Base-by-base conservation (phyloP, 2,329 filamentous ascomycete genomes). In the Apiospora marii region DNA sequence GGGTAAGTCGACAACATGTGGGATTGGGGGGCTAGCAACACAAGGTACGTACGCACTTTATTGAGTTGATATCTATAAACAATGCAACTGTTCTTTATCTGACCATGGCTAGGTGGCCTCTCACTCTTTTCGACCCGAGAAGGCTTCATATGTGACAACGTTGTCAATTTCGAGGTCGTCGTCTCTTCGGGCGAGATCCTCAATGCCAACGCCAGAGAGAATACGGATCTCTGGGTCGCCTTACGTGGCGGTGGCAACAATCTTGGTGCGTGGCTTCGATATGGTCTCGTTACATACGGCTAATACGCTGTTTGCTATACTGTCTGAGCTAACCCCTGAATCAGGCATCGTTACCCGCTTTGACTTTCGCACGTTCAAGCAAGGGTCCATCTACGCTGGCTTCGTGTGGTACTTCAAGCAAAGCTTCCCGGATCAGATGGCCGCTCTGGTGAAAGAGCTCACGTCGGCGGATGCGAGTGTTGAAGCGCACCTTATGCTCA, bases 151-250 rank as follows among this genome's bases (percentile, higher is more conserved):
- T 83, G 81, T 72, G 84, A 85, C 72, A 74, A 71, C 27, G 79
- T 85, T 8, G 68, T 77, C 58, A 82, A 80, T 70, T 84, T 79
- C 68, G 78, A 85, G 73, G 79, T 87, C 44, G 84, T 86, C 10
- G 78, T 85, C 0, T 81, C 82, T 0, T 78, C 79, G 19, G 46
- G 46, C 6, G 46, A 49, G 22, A 49, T 49, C 46, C 46, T 49
- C 46, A 82, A 82, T 22, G 84, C 82, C 12, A 85, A 81, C 53
- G 73, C 73, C 0, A 64, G 74, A 0, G 70, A 79, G 7, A 80
- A 86, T 72, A 16, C 77, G 0, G 84, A 87, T 70, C 80, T 87
- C 1, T 86, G 79, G 76, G 80, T 79, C 68, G 84, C 84, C 1
- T 77, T 86, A 5, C 81, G 82, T n/a, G 85, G 85, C 12, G 85